Conservation (phyloP, 192 early-diverging fungal species). For the Thamnidium elegans region DNA sequence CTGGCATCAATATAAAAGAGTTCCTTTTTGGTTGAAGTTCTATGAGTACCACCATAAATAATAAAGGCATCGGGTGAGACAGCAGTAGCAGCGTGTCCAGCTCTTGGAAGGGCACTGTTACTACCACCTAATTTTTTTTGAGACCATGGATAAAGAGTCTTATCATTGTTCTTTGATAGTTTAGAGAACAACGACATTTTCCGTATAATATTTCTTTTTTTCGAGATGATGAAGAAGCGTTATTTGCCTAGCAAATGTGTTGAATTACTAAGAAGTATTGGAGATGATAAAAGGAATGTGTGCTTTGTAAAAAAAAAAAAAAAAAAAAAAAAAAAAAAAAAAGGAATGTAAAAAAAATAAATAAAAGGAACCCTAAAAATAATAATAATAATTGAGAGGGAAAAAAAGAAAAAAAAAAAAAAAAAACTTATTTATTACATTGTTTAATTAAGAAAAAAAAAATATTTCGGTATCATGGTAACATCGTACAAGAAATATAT, state of each 20-base stretch:
- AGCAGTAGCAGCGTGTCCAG: constrained; percentile 26
- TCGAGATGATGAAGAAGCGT: constrained; percentile 10
- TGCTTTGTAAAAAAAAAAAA: not conserved
- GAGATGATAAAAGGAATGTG: constrained; percentile 6
- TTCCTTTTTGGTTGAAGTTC: constrained; percentile 30
- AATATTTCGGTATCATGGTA: too few species aligned
- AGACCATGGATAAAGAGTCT: constrained; percentile 31
- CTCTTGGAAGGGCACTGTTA: constrained; percentile 23
- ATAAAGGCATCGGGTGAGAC: constrained; percentile 16
- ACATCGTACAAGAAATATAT: too few species aligned
- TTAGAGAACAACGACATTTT: constrained; percentile 36
- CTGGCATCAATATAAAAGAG: constrained; percentile 24
- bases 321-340: not conserved
- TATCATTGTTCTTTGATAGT: constrained; percentile 25
- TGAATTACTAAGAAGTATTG: not conserved
- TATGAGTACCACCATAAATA: constrained; percentile 28
- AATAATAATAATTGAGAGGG: not conserved
- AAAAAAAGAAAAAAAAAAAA: not conserved
- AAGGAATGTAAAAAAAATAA: not conserved
- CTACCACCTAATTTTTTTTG: constrained; percentile 28
- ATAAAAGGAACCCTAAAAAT: not conserved
- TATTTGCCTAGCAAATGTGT: not conserved
- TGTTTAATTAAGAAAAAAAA: too few species aligned
- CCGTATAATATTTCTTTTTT: not conserved
- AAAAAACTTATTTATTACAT: too few species aligned